Conservation (phyloP, 495 filamentous ascomycete species). For the Astrocystis sublimbata region DNA sequence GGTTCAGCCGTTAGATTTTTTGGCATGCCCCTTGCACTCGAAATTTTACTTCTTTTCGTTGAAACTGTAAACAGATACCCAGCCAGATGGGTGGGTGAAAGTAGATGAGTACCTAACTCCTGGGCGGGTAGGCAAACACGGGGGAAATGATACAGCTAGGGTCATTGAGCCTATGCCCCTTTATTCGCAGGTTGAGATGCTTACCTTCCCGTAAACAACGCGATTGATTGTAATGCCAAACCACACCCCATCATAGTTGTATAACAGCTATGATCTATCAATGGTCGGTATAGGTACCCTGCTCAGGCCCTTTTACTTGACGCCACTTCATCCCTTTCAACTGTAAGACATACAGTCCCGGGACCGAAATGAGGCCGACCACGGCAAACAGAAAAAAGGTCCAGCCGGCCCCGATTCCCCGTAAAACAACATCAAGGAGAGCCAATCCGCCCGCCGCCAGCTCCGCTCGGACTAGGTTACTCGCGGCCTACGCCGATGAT, state of each 20-base stretch:
- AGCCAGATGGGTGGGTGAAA: neutral
- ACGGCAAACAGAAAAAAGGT: neutral
- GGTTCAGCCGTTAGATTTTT: conserved; percentile 16
- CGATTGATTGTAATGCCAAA: too few species aligned
- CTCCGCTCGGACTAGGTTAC: conserved; percentile 9
- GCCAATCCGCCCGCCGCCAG: conserved; percentile 3
- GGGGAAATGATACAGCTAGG: too few species aligned
- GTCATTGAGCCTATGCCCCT: too few species aligned
- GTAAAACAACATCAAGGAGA: neutral
- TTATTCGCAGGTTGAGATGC: too few species aligned
- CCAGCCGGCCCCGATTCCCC: neutral
- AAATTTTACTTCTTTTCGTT: too few species aligned
- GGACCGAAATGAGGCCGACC: neutral
- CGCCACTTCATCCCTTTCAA: neutral
- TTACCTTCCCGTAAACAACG: too few species aligned
- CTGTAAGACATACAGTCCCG: neutral
- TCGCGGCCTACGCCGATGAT: conserved; percentile 1
- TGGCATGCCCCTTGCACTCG: neutral
- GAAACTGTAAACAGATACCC: neutral
- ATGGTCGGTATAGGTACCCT: neutral
- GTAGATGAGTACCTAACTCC: too few species aligned
- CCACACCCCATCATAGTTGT: too few species aligned
- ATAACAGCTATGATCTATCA: neutral
- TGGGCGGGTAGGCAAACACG: too few species aligned
- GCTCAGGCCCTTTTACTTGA: neutral